Evolutionary conservation across 768 basidiomycete genomes (phyloP).

Genomic region (Phylloporus scabripes): DNA sequence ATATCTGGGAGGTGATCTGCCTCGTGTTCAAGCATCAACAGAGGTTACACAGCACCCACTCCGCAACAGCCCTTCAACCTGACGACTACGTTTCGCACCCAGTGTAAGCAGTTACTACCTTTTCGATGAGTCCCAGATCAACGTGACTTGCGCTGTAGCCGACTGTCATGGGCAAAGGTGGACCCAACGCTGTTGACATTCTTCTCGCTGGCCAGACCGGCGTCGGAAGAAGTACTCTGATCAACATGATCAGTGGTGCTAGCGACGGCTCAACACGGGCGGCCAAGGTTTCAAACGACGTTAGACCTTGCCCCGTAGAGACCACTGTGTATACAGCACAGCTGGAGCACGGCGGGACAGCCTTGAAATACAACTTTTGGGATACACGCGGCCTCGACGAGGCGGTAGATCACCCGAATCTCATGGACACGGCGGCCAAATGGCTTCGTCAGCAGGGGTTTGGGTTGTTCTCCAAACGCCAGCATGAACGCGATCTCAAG

Average conservation of each 20-base stretch:
- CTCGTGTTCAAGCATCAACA: conserved; percentile 11
- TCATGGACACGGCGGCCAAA: conserved; percentile 15
- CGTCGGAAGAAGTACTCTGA: conserved; percentile 25
- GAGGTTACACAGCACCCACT: conserved; percentile 3
- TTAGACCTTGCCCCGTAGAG: conserved; percentile 20
- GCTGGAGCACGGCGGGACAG: conserved; percentile 1
- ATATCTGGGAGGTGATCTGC: conserved; percentile 15
- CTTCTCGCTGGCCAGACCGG: conserved; percentile 26
- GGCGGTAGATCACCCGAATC: conserved; percentile 18
- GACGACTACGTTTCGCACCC: neutral
- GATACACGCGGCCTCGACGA: conserved; percentile 27
- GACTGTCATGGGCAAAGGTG: neutral
- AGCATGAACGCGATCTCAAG: conserved; percentile 21
- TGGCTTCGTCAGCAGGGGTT: conserved; percentile 22
- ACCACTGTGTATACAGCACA: conserved; percentile 11
- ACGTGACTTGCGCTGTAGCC: neutral
- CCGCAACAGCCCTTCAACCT: conserved; percentile 1
- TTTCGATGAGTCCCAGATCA: neutral
- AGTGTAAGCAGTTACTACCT: conserved; percentile 4
- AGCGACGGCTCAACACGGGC: conserved; percentile 6
- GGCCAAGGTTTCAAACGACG: conserved; percentile 23
- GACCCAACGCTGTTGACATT: conserved; percentile 7
- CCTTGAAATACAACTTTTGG: conserved; percentile 17
- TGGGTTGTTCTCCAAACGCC: conserved; percentile 10
- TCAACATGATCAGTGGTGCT: conserved; percentile 24